Conservation (phyloP, 148 eudicot species). For the Fagopyrum homotropicum region DNA sequence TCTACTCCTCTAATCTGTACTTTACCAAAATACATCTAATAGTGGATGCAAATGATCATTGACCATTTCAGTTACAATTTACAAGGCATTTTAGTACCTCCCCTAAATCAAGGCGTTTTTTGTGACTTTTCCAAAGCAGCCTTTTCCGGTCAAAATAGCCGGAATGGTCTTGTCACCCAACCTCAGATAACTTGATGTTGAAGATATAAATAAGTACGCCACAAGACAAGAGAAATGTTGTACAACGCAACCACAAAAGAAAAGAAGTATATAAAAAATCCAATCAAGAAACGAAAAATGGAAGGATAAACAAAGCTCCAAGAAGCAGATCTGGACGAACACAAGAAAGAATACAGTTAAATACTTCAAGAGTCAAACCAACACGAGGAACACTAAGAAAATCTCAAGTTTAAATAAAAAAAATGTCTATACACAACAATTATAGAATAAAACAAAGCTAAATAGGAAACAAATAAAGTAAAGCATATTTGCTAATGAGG, state of each 20-base stretch:
- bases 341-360: background rate
- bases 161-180: background rate
- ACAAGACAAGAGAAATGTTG: background rate
- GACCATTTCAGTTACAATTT: background rate
- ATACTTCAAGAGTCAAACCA: background rate
- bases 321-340: slow-evolving; percentile 16
- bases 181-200: background rate
- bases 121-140: slow-evolving; percentile 46
- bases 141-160: slow-evolving; percentile 32
- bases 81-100: slow-evolving; percentile 5
- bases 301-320: background rate
- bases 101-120: slow-evolving; percentile 16
- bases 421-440: background rate
- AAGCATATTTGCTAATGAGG: background rate
- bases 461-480: background rate
- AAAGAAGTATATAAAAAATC: background rate
- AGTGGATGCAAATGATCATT: background rate
- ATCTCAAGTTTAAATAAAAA: background rate
- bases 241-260: background rate
- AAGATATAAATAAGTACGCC: background rate
- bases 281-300: background rate
- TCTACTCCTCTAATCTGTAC: background rate
- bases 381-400: background rate
- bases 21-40: background rate
- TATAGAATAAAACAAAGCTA: background rate